These are phyloP conservation scores for Straminergon stramineum DNA, from an alignment of 225 moss, liverwort and hornwort genomes.

Conservation along the genomic window DNA sequence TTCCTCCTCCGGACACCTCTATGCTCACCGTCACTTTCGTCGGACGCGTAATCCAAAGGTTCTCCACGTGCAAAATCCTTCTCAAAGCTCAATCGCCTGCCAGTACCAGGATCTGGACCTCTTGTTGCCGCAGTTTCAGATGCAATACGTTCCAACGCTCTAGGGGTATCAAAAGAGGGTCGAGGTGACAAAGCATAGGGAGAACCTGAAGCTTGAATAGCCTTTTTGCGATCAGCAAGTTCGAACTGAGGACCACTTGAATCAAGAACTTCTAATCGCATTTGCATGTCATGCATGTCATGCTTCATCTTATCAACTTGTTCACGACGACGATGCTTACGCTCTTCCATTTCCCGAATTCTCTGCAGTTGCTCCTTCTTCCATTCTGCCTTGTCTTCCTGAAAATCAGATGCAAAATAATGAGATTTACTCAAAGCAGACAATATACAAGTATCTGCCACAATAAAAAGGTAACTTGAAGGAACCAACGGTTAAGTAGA, in stretches of 20 bases:
- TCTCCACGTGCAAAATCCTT: constrained; percentile 21
- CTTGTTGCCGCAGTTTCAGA: constrained; percentile 43
- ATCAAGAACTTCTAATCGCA: constrained; percentile 75
- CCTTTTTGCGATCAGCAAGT: constrained; percentile 59
- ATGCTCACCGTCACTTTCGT: constrained; percentile 32
- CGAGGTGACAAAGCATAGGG: constrained; percentile 36
- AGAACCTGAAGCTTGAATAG: constrained; percentile 43
- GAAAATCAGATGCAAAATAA: background rate
- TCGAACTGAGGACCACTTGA: constrained; percentile 80
- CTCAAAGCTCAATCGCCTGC: constrained; percentile 39
- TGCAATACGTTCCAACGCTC: constrained; percentile 46
- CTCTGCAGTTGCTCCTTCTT: constrained; percentile 94
- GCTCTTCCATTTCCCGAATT: constrained; percentile 74
- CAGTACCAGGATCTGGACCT: constrained; percentile 21
- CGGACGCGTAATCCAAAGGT: constrained; percentile 17
- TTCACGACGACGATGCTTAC: constrained; percentile 64
- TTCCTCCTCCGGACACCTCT: constrained; percentile 38
- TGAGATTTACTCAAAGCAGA: background rate
- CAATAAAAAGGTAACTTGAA: background rate
- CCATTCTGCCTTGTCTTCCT: constrained; percentile 94
- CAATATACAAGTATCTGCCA: background rate
- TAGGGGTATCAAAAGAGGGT: constrained; percentile 27
- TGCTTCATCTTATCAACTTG: constrained; percentile 98
- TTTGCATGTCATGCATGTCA: constrained; percentile 85
- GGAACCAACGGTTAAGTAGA: background rate